Evolutionary conservation across 2,329 filamentous ascomycete species (phyloP).

Genomic region (Aspergillus novofumigatus): DNA sequence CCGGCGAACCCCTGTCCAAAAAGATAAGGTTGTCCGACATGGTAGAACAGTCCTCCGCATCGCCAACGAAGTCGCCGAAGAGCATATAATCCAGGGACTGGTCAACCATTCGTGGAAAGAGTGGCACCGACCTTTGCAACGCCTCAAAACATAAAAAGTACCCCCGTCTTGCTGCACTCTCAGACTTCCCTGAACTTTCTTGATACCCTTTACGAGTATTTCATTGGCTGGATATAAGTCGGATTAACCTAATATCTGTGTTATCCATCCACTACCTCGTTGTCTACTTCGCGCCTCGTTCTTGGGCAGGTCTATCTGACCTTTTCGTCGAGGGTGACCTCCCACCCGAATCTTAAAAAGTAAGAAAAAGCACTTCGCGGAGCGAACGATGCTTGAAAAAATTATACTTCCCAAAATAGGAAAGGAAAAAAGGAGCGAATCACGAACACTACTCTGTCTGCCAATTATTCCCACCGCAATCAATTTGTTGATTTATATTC

Average conservation of each 20-base stretch:
- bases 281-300: not conserved
- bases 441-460: not conserved
- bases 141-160: not conserved
- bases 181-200: conserved; percentile 30
- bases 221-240: conserved; percentile 31
- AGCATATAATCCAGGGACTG: conserved; percentile 21
- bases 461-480: not conserved
- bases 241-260: conserved; percentile 14
- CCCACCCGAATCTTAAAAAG: not conserved
- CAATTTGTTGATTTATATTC: not conserved
- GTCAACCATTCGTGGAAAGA: conserved; percentile 7
- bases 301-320: not conserved
- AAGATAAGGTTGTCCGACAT: conserved; percentile 55
- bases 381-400: not conserved
- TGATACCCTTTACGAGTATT: conserved; percentile 38
- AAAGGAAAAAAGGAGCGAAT: not conserved
- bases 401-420: not conserved
- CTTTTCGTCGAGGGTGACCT: not conserved
- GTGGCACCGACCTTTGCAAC: conserved; percentile 1
- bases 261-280: not conserved
- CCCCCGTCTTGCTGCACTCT: conserved; percentile 20
- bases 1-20: conserved; percentile 50
- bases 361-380: not conserved
- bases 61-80: conserved; percentile 33
- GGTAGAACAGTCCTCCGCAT: conserved; percentile 41